phyloP scores from a whole-genome alignment of 306 rosid species.

The Lotus japonicus region DNA sequence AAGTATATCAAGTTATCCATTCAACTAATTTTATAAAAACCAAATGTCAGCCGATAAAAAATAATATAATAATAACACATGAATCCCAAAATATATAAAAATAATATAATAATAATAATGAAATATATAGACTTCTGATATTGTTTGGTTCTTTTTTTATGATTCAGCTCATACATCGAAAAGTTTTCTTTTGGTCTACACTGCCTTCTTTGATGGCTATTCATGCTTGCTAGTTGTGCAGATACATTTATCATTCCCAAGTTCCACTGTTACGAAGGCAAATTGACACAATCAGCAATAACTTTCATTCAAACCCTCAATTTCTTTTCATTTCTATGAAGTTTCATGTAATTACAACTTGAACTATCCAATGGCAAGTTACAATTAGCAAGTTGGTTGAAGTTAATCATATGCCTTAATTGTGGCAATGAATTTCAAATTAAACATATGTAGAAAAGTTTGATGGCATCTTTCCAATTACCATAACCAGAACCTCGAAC shows the following conservation, averaged over 20 bases:
- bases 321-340: slow-evolving; percentile 21
- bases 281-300: background rate
- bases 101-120: background rate
- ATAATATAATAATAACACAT: background rate
- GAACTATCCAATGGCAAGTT: slow-evolving; percentile 22
- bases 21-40: background rate
- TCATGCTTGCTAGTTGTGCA: background rate
- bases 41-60: background rate
- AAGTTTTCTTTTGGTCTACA: background rate
- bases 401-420: slow-evolving; percentile 19
- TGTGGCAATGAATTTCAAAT: slow-evolving; percentile 29
- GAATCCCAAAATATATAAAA: background rate
- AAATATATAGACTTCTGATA: background rate
- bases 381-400: slow-evolving; percentile 21
- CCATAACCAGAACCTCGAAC: slow-evolving; percentile 29
- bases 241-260: slow-evolving; percentile 9
- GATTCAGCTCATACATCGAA: background rate
- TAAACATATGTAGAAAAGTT: slow-evolving; percentile 13
- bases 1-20: background rate
- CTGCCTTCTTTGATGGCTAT: background rate
- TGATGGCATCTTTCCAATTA: slow-evolving; percentile 22
- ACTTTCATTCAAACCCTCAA: slow-evolving; percentile 10
- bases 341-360: slow-evolving; percentile 24
- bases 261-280: background rate
- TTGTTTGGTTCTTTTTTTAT: background rate